Evolutionary conservation across 805 yeast species (phyloP), one percentile per base, ranked within the genome.

Genomic region (Hanseniaspora pseudoguilliermondii): DNA sequence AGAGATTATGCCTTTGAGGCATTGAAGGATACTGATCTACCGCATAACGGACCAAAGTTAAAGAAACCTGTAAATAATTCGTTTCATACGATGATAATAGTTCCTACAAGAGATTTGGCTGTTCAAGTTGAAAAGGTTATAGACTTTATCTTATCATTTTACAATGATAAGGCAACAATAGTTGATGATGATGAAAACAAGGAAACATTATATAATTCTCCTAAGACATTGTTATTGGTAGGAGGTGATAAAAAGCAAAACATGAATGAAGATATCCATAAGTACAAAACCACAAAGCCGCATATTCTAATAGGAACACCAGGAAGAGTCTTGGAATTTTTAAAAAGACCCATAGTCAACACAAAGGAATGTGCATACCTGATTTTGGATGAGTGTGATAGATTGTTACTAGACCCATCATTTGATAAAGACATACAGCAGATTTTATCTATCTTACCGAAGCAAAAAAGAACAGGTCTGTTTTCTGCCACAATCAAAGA

Each of bases 371-470:
- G 89, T 51, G 95, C 87, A 60, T 77, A 85, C 40, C 75, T 86
- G 13, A 82, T 93, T 5, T 67, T 93, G 42, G 98, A 93, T 67
- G 97, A 93, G 69, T 97, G 97, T 7, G 98, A 93, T 64, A 79
- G 88, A 61, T 73, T 91, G 38, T 21, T 53, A 25, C 72, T 91
- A 36, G 97, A 90, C 65, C 67, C 81, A 29, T 84, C 89, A 41
- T 88, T 89, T 65, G 79, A 78, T 29, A 73, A 72, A 43, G 89
- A 88, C 46, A 80, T 86, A 44, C 79, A 82, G 44, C 72, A 75
- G 34, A 86, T 91, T 32, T 71, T 91, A 41, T 74, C 78, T 36
- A 66, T 76, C 47, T 71, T 93, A 32, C 98, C 98, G 0, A 84
- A 86, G 61, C 98, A 91, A 70, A 80, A 95, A 63, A 76, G 98